Base-by-base conservation (phyloP, 139 green algal species). In the Chlorella sp. region DNA sequence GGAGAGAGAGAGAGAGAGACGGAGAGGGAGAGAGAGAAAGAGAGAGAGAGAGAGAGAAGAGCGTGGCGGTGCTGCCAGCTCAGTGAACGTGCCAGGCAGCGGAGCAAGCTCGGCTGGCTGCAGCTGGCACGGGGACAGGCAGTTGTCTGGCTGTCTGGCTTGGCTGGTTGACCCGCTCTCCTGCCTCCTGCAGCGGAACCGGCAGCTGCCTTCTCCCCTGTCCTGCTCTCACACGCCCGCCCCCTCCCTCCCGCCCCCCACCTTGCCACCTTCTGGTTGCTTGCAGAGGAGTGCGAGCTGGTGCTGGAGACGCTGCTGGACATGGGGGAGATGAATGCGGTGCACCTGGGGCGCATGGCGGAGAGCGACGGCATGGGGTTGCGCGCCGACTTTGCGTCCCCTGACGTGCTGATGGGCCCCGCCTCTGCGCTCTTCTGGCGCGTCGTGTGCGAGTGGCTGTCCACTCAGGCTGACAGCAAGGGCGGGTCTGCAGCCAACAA, bases 401-500 rank as follows among this genome's bases (percentile, higher is more conserved):
- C 34, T 4, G 53, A n/a, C 28, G 87, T 53, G 39, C 30, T 86
- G 28, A 57, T 84, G 40, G 66, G 88, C 37, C 79, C 78, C 11
- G 78, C 61, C 66, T 71, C 78, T 0, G 78, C 87, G 0, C 87
- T 86, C 21, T 82, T 86, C 60, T 90, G 60, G 94, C 90, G 91
- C 30, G 91, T 96, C 15, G 34, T 94, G 3, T 94, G 91, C 86
- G 88, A 93, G 77, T 77, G 66, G 21, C 86, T 96, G 60, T 57
- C 86, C 39, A 48, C 61, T 2, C 85, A 91, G 28, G 91, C 90
- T 19, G 85, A 68, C 32, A 81, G 81, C 32, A 88, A 88, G 36
- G 92, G 94, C 48, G n/a, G 89, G 36, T 86, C 93, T 19, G 94
- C 94, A 14, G 94, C 93, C 53, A 69, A 76, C 66, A 85, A 89